Conservation (phyloP, 352 stramenopile species). For the Phytopythium montanum region DNA sequence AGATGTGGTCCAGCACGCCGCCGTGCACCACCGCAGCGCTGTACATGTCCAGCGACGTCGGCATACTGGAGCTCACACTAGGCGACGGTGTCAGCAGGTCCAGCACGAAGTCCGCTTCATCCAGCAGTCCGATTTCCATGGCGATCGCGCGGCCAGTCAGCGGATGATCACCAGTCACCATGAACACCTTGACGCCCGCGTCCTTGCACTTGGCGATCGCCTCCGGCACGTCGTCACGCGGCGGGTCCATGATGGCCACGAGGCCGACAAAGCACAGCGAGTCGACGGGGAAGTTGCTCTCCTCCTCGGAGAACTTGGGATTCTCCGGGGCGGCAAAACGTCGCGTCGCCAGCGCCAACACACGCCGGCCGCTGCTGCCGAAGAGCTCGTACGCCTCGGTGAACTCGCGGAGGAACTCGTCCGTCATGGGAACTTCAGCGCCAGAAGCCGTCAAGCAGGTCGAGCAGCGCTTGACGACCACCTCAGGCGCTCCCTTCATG, state of each 20-base stretch:
- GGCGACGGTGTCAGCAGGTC: conserved; percentile 22
- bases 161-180: conserved; percentile 91
- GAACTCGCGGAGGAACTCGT: conserved; percentile 39
- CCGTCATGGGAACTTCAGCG: conserved; percentile 28
- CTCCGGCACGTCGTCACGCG: conserved; percentile 62
- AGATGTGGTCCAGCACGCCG: conserved; percentile 24
- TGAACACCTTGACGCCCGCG: conserved; percentile 89
- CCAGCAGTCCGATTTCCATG: conserved; percentile 78
- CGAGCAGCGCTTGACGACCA: conserved; percentile 86
- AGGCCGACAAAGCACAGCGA: conserved; percentile 84
- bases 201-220: conserved; percentile 76
- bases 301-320: conserved; percentile 24
- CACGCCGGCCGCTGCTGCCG: conserved; percentile 35
- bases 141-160: conserved; percentile 86
- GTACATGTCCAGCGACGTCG: conserved; percentile 20
- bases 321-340: no score
- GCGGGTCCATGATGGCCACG: conserved; percentile 92
- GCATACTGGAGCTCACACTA: conserved; percentile 12
- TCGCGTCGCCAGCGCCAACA: conserved; percentile 12
- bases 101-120: conserved; percentile 30
- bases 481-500: conserved; percentile 95
- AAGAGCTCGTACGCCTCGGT: conserved; percentile 44
- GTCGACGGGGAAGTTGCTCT: conserved; percentile 31
- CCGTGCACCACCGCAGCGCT: conserved; percentile 67
- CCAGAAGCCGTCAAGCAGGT: conserved; percentile 63